phyloP scores from a whole-genome alignment of 495 filamentous ascomycete species.

The Aspergillus diversus region DNA sequence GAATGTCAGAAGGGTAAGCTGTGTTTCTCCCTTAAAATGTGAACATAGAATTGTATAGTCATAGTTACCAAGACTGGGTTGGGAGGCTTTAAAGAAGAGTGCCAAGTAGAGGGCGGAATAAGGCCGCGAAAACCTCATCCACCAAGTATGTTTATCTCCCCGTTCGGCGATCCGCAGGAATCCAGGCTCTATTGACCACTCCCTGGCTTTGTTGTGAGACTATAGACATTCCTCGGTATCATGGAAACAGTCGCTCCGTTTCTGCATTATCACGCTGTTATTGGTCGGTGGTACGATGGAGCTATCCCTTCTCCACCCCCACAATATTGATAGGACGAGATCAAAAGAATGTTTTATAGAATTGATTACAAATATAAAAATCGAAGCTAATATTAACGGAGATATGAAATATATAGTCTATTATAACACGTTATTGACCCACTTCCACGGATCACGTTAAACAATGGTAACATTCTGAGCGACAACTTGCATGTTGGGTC shows the following conservation, averaged over 20 bases:
- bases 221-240: neutral
- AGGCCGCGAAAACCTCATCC: neutral
- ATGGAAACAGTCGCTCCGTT: too few relatives aligned
- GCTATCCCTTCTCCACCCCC: too few relatives aligned
- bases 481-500: neutral
- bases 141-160: neutral
- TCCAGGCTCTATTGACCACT: neutral
- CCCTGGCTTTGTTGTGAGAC: neutral
- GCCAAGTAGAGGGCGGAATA: neutral
- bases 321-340: too few relatives aligned
- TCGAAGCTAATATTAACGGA: neutral
- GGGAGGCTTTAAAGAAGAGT: neutral
- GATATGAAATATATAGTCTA: neutral
- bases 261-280: neutral
- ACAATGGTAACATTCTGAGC: neutral
- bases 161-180: neutral
- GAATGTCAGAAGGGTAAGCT: neutral
- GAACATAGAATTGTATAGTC: neutral
- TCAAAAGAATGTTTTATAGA: too few relatives aligned
- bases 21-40: neutral
- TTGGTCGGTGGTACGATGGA: neutral
- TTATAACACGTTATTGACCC: neutral
- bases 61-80: neutral
- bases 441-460: neutral
- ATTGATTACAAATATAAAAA: too few relatives aligned